Conservation (phyloP, 805 yeast genomes). For the Metschnikowia vanudenii region DNA sequence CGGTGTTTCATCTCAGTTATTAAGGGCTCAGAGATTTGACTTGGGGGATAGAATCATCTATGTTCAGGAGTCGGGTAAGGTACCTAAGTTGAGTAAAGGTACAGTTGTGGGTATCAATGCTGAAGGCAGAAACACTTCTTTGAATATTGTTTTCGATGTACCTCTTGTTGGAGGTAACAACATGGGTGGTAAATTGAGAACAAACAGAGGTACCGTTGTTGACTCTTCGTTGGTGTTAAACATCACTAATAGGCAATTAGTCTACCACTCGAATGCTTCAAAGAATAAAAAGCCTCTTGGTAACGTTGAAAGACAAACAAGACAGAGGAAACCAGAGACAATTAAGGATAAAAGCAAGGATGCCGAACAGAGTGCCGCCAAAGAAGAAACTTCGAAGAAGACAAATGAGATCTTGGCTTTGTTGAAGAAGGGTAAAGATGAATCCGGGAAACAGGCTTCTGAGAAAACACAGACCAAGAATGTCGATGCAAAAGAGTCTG, state of each 20-base stretch:
- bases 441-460: not conserved
- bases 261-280: conserved; percentile 71
- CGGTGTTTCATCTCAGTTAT: conserved; percentile 61
- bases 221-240: conserved; percentile 82
- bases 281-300: conserved; percentile 32
- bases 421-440: conserved; percentile 22
- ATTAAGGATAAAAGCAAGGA: conserved; percentile 4
- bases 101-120: conserved; percentile 71
- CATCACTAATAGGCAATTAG: conserved; percentile 68
- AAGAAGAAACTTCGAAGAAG: conserved; percentile 25
- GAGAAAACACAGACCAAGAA: not conserved
- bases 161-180: conserved; percentile 81
- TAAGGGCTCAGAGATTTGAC: conserved; percentile 72
- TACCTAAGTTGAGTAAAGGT: conserved; percentile 84
- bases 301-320: conserved; percentile 19
- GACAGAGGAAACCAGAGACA: conserved; percentile 12
- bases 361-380: conserved; percentile 10
- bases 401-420: conserved; percentile 33
- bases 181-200: conserved; percentile 70
- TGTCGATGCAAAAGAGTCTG: not conserved
- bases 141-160: conserved; percentile 81
- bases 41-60: conserved; percentile 90
- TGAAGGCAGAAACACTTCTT: conserved; percentile 58
- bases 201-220: conserved; percentile 81
- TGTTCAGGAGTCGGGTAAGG: conserved; percentile 83